phyloP scores from a whole-genome alignment of 23 red algal genomes.

The Rhodosorus marinus region DNA sequence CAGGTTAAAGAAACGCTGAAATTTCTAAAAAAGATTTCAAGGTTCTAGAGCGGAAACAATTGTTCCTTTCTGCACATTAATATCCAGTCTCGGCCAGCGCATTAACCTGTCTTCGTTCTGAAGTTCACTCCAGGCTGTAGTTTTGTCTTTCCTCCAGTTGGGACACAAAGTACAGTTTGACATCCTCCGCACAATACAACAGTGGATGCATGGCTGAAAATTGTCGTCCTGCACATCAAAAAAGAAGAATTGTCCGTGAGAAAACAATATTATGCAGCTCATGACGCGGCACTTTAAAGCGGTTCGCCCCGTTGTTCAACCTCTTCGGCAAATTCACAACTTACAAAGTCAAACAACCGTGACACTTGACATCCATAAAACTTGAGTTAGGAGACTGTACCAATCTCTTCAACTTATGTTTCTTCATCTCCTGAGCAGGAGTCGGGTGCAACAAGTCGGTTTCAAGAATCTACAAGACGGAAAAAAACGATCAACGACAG shows the following conservation, averaged over 20 bases:
- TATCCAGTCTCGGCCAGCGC: too few relatives aligned
- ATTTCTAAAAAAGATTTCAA: too few relatives aligned
- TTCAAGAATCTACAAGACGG: constrained; percentile 23
- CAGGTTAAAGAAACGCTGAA: too few relatives aligned
- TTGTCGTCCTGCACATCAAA: constrained; percentile 32
- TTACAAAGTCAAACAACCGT: constrained; percentile 75
- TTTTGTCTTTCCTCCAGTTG: constrained; percentile 76
- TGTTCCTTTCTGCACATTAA: too few relatives aligned
- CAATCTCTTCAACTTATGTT: constrained; percentile 91
- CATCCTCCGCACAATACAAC: constrained; percentile 93
- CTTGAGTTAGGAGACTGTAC: constrained; percentile 91
- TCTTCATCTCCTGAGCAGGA: constrained; percentile 55
- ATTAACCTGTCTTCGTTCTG: constrained; percentile 91
- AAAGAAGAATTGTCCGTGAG: not conserved
- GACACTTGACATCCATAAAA: constrained; percentile 99
- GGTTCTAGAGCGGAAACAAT: too few relatives aligned
- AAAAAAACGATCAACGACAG: too few relatives aligned
- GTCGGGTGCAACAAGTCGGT: constrained; percentile 82
- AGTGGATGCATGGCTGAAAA: constrained; percentile 90
- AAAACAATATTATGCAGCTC: not conserved
- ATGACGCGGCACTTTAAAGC: not conserved
- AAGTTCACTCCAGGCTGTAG: constrained; percentile 85
- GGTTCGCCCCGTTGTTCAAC: not conserved
- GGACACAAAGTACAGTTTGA: constrained; percentile 68
- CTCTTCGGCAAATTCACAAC: not conserved